Evolutionary conservation across 208 protist genomes (phyloP).

Genomic region (Leishmania braziliensis): DNA sequence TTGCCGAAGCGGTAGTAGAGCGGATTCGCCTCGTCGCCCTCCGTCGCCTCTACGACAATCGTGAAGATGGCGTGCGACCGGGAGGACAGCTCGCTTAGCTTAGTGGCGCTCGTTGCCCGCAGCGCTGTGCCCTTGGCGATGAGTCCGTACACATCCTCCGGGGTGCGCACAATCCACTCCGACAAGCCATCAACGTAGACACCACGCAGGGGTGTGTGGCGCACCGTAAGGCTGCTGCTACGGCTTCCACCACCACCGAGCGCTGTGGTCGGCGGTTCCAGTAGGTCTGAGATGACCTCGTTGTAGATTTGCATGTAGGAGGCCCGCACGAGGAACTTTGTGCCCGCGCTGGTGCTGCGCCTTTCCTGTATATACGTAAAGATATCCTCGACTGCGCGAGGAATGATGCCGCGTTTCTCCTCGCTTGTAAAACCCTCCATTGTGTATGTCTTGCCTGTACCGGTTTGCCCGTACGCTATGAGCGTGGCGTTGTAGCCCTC

Average conservation of each 20-base stretch:
- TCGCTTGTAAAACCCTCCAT: constrained; percentile 89
- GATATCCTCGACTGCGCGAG: constrained; percentile 63
- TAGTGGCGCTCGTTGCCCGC: constrained; percentile 79
- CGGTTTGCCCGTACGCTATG: constrained; percentile 91
- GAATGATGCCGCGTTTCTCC: constrained; percentile 83
- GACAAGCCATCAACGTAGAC: constrained; percentile 94
- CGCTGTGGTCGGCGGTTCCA: constrained; percentile 29
- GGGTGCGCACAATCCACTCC: constrained; percentile 87
- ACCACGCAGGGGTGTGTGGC: constrained; percentile 79
- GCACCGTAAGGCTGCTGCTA: constrained; percentile 40
- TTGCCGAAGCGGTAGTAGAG: constrained; percentile 61
- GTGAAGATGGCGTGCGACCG: constrained; percentile 97
- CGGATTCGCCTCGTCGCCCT: constrained; percentile 50
- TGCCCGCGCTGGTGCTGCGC: constrained; percentile 18
- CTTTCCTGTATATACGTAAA: constrained; percentile 50
- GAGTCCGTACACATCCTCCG: constrained; percentile 91
- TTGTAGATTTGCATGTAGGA: constrained; percentile 94
- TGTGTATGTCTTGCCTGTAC: constrained; percentile 88
- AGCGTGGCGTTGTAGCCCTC: constrained; percentile 86
- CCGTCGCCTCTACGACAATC: constrained; percentile 63
- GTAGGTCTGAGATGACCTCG: constrained; percentile 85
- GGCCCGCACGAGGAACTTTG: constrained; percentile 58
- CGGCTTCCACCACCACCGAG: constrained; percentile 1
- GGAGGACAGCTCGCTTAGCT: constrained; percentile 93
- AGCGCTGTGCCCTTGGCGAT: constrained; percentile 76